A percentile compares a stretch with the other conserved stretches of the same genome.
Evolutionary conservation across 176 grass and related monocot species (phyloP).

Genomic region (Melocanna baccifera): DNA sequence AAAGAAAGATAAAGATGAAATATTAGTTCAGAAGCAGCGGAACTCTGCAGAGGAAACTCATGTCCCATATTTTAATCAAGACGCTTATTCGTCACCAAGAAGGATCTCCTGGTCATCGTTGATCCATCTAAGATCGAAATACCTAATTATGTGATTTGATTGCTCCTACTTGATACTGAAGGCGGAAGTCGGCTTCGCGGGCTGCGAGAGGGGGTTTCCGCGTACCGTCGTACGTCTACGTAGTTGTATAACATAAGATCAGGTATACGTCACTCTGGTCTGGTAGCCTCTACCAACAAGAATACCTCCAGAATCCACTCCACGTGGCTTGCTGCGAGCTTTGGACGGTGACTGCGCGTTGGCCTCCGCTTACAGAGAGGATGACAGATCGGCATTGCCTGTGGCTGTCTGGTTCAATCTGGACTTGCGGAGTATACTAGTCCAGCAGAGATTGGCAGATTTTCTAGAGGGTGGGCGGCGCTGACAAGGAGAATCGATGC

Average conservation of each 20-base stretch:
- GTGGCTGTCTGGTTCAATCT: not conserved
- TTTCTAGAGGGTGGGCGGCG: too few species aligned
- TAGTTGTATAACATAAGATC: not conserved
- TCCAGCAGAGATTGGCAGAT: too few species aligned
- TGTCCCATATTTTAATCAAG: not conserved
- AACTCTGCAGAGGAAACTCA: not conserved
- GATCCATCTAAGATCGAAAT: not conserved
- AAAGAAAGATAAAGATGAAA: too few species aligned
- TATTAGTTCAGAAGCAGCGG: too few species aligned
- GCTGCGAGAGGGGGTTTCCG: slow-evolving; percentile 2
- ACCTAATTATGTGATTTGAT: not conserved
- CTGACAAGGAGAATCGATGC: too few species aligned
- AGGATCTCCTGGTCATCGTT: not conserved
- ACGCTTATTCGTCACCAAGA: not conserved
- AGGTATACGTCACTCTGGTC: not conserved
- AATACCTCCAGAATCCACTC: not conserved
- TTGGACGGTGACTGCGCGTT: slow-evolving; percentile 23
- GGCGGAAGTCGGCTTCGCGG: not conserved
- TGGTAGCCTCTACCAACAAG: not conserved
- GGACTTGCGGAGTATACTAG: too few species aligned
- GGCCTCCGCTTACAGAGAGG: not conserved
- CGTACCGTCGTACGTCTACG: not conserved
- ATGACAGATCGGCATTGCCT: not conserved
- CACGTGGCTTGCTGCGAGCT: not conserved
- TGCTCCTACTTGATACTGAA: not conserved